A percentile compares a stretch with the other conserved stretches of the same genome.
These are phyloP conservation scores for Cicer chorassanicum DNA, from an alignment of 306 rosid genomes.

Conservation along the genomic window DNA sequence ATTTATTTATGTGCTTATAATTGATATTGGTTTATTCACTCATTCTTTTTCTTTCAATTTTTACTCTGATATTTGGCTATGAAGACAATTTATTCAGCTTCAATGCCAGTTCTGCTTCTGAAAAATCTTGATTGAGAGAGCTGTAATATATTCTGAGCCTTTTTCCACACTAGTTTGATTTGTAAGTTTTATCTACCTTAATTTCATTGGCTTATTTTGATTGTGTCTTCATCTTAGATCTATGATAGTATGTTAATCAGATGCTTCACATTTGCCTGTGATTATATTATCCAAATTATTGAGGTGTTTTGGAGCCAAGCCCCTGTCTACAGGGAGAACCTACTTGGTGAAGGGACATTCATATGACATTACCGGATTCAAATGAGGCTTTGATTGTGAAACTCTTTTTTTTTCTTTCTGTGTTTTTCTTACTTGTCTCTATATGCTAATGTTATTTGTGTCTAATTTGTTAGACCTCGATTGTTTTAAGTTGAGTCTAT, in stretches of 20 bases:
- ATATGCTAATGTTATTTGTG: too few species aligned
- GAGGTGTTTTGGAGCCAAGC: conserved; percentile 53
- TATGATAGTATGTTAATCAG: too few species aligned
- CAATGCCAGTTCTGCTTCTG: conserved; percentile 98
- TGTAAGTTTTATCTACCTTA: too few species aligned
- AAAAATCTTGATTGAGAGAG: conserved; percentile 78
- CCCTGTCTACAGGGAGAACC: conserved; percentile 75
- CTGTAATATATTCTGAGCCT: conserved; percentile 78
- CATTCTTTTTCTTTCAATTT: not conserved
- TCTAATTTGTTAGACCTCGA: too few species aligned
- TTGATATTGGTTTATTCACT: too few species aligned
- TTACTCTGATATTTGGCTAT: conserved; percentile 40
- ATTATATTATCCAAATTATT: conserved; percentile 49
- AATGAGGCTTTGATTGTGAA: conserved; percentile 36
- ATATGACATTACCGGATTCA: conserved; percentile 49
- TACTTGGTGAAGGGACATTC: conserved; percentile 57
- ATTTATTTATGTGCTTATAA: too few species aligned
- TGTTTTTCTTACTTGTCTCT: too few species aligned
- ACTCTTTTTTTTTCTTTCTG: not conserved
- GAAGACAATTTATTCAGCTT: conserved; percentile 72
- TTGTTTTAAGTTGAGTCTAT: too few species aligned
- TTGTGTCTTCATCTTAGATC: too few species aligned
- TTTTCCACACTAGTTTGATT: too few species aligned
- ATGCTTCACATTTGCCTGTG: conserved; percentile 13
- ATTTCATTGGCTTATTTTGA: too few species aligned